Percentiles rank a stretch among this genome's conserved stretches.
These are phyloP conservation scores for Erucastrum elatum DNA, from an alignment of 345 rosid genomes.

Conservation along the genomic window DNA sequence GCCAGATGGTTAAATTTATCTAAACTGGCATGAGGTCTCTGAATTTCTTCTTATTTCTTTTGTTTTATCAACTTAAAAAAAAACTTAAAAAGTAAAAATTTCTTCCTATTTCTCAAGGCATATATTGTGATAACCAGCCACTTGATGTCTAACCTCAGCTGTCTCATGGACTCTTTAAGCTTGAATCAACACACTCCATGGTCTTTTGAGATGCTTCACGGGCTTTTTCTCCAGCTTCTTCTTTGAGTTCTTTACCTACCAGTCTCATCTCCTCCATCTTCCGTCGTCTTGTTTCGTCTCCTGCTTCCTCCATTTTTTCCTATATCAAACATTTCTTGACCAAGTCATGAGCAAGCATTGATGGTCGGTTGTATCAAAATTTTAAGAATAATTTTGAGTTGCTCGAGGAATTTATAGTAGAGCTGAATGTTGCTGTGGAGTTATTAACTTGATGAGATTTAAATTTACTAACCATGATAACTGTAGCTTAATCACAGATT, in stretches of 20 bases:
- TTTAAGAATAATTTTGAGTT: not conserved
- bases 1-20: no score
- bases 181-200: not conserved
- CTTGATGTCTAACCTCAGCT: not conserved
- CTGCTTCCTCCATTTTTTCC: slow-evolving; percentile 50
- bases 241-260: slow-evolving; percentile 35
- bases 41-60: no score
- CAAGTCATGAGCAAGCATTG: no score
- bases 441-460: not conserved
- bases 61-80: no score
- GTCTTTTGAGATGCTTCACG: slow-evolving; percentile 19
- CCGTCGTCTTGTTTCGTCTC: slow-evolving; percentile 49
- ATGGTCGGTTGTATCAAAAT: slow-evolving; percentile 1
- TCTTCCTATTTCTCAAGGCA: no score
- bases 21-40: no score
- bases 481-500: no score
- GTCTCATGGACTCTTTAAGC: slow-evolving; percentile 26
- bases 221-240: slow-evolving; percentile 23
- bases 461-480: not conserved
- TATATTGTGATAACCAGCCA: no score
- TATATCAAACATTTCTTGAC: not conserved
- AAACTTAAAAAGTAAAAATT: no score
- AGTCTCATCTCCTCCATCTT: slow-evolving; percentile 60
- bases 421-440: not conserved
- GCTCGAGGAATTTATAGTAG: not conserved